phyloP scores from a whole-genome alignment of 1,139 yeast species.

The Zhuliangozyma parablackwelliae region DNA sequence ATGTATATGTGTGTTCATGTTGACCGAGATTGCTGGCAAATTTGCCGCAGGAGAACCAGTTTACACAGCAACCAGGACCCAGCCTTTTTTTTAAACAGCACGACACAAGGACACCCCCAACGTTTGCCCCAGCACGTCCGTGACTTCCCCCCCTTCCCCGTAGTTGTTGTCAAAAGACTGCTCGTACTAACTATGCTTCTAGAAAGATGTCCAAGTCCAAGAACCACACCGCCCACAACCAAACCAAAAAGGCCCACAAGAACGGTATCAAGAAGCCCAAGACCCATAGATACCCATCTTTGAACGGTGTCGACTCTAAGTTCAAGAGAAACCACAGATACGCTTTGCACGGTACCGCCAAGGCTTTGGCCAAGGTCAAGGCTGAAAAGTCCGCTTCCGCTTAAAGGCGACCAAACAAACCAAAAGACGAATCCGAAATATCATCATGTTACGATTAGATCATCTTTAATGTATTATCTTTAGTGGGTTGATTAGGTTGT shows the following conservation, averaged over 20 bases:
- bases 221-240: conserved; percentile 99
- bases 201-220: conserved; percentile 89
- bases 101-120: too few species aligned
- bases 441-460: neutral
- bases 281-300: conserved; percentile 96
- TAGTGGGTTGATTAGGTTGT: conserved; percentile 6
- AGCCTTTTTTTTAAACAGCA: too few species aligned
- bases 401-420: too few species aligned
- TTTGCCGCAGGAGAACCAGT: too few species aligned
- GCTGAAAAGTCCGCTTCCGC: conserved; percentile 34
- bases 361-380: conserved; percentile 81
- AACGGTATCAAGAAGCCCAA: conserved; percentile 99
- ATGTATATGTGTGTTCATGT: too few species aligned
- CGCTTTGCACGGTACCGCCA: conserved; percentile 97
- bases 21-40: too few species aligned
- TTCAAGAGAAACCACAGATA: conserved; percentile 99
- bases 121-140: too few species aligned
- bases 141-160: too few species aligned
- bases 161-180: too few species aligned
- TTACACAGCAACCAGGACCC: too few species aligned
- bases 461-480: conserved; percentile 6
- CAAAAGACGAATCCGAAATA: neutral
- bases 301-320: conserved; percentile 98
- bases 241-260: conserved; percentile 99
- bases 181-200: neutral